Evolutionary conservation across 2,329 filamentous ascomycete species (phyloP).

Genomic region (Sclerotinia minor): DNA sequence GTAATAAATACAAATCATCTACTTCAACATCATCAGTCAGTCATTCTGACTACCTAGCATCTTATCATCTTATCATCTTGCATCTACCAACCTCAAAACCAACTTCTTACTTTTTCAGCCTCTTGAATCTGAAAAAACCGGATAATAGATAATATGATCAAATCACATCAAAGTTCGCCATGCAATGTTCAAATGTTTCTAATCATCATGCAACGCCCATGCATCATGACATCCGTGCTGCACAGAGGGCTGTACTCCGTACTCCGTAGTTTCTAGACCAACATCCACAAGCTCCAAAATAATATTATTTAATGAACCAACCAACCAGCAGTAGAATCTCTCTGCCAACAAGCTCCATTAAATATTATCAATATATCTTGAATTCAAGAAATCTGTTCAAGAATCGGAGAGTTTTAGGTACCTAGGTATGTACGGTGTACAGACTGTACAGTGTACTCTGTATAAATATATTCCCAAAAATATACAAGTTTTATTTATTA

Average conservation of each 20-base stretch:
- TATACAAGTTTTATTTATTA: too few species aligned
- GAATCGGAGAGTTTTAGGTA: too few species aligned
- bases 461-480: too few species aligned
- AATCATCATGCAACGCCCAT: constrained; percentile 7
- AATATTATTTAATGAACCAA: background rate
- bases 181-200: background rate
- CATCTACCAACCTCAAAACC: background rate
- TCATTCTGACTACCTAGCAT: too few species aligned
- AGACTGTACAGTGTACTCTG: too few species aligned
- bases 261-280: background rate
- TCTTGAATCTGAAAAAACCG: background rate
- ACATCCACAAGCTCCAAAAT: background rate
- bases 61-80: background rate
- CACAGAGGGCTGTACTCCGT: background rate
- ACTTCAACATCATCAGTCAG: background rate
- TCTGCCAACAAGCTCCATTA: too few species aligned
- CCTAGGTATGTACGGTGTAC: too few species aligned
- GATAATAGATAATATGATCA: background rate
- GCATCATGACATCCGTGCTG: constrained; percentile 13
- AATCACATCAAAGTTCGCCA: background rate
- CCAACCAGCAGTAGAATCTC: too few species aligned
- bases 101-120: background rate
- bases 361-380: too few species aligned
- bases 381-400: too few species aligned
- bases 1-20: background rate